A percentile compares a stretch with the other conserved stretches of the same genome.
phyloP scores from a whole-genome alignment of 345 rosid genomes.

The Fremontodendron californicum region DNA sequence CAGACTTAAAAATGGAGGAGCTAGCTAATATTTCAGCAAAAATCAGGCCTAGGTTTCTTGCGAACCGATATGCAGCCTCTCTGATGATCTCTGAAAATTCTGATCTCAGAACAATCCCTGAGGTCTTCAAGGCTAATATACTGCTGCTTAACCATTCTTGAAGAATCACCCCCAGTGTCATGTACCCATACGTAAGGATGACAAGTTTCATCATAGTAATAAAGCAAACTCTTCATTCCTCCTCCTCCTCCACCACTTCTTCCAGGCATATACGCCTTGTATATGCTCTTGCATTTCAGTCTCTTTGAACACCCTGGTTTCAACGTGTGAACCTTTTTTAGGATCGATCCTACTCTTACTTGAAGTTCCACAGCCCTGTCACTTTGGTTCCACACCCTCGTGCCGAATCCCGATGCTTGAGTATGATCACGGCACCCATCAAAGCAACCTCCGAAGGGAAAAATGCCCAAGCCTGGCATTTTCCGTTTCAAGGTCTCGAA shows the following conservation, averaged over 20 bases:
- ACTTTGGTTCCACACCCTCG: constrained; percentile 73
- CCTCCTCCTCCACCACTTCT: constrained; percentile 10
- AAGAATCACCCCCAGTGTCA: constrained; percentile 60
- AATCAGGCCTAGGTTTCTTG: constrained; percentile 70
- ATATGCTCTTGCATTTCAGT: constrained; percentile 65
- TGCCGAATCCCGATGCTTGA: constrained; percentile 44
- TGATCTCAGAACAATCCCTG: constrained; percentile 76
- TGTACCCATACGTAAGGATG: constrained; percentile 86
- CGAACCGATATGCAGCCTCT: constrained; percentile 67
- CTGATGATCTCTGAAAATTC: constrained; percentile 62
- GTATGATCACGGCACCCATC: constrained; percentile 69
- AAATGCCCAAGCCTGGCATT: constrained; percentile 41
- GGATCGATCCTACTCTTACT: constrained; percentile 74
- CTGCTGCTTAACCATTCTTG: constrained; percentile 87
- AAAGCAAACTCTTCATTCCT: constrained; percentile 55
- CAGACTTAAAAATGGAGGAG: background rate
- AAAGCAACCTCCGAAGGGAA: constrained; percentile 51
- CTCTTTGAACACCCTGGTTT: constrained; percentile 82
- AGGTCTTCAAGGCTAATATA: constrained; percentile 80
- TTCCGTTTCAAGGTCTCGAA: constrained; percentile 27
- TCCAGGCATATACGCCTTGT: constrained; percentile 66
- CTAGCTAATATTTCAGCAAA: constrained; percentile 37
- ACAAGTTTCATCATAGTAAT: constrained; percentile 69
- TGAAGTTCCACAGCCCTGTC: constrained; percentile 74
- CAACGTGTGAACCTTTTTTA: constrained; percentile 71